These are phyloP conservation scores for Fusarium haematococcum DNA, from an alignment of 2,329 filamentous ascomycete genomes.

Conservation along the genomic window DNA sequence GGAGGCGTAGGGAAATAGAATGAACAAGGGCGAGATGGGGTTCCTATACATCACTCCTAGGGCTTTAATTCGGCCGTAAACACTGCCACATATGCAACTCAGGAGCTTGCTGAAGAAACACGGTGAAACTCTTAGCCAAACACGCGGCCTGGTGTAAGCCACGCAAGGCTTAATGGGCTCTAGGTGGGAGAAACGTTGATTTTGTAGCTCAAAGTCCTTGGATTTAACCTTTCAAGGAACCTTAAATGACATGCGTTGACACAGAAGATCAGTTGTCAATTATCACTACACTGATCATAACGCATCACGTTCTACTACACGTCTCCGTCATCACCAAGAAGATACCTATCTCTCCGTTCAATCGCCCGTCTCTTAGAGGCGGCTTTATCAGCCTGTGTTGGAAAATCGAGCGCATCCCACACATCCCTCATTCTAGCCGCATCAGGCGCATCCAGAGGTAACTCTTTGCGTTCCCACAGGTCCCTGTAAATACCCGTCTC, in stretches of 20 bases:
- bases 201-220: not conserved
- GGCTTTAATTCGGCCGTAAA: not conserved
- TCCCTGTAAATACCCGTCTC: not conserved
- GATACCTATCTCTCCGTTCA: not conserved
- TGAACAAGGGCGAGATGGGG: not conserved
- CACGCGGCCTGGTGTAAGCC: not conserved
- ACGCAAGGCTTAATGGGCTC: not conserved
- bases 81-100: not conserved
- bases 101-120: not conserved
- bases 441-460: not conserved
- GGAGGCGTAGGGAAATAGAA: not conserved
- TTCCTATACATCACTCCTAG: not conserved
- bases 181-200: not conserved
- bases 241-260: not conserved
- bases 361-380: not conserved
- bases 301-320: not conserved
- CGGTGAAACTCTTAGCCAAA: not conserved
- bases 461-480: not conserved
- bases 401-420: not conserved
- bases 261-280: no score
- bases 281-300: no score
- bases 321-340: not conserved
- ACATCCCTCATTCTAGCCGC: not conserved
- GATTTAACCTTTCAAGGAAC: not conserved
- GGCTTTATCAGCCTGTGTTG: not conserved